These are phyloP conservation scores for Monosporascus sp. DNA, from an alignment of 2,329 filamentous ascomycete species.

Conservation along the genomic window DNA sequence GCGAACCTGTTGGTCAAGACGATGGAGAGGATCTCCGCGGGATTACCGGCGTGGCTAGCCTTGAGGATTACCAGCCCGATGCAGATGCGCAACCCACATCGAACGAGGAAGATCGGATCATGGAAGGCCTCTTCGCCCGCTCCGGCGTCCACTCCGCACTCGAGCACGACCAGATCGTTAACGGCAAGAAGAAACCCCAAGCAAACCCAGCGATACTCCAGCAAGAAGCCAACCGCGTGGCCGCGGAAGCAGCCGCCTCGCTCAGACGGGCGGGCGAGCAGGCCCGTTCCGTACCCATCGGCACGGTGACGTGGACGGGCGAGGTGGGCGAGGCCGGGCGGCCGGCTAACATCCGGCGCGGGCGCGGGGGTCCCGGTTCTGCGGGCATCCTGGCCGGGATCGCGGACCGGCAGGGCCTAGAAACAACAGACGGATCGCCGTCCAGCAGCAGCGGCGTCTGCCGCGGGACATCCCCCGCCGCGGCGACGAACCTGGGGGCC, in stretches of 20 bases:
- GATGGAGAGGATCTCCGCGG: constrained; percentile 24
- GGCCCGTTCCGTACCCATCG: constrained; percentile 68
- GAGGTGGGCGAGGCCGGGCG: constrained; percentile 72
- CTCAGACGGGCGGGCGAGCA: constrained; percentile 68
- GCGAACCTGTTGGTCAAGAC: constrained; percentile 11
- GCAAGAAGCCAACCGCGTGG: constrained; percentile 74
- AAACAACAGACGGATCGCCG: background rate
- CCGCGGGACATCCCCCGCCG: constrained; percentile 26
- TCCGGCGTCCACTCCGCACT: constrained; percentile 85
- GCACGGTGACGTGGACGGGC: constrained; percentile 91
- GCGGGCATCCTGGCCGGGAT: constrained; percentile 51
- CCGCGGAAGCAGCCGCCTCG: constrained; percentile 69
- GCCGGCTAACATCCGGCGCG: constrained; percentile 49
- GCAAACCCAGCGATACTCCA: constrained; percentile 76
- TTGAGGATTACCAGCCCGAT: constrained; percentile 33
- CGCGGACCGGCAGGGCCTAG: constrained; percentile 48
- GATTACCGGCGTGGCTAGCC: constrained; percentile 27
- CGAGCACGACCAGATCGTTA: constrained; percentile 88
- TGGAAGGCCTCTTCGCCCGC: constrained; percentile 83
- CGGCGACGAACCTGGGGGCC: constrained; percentile 35
- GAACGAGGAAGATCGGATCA: constrained; percentile 67
- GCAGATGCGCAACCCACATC: constrained; percentile 41
- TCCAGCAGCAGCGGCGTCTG: constrained; percentile 25
- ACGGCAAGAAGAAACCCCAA: constrained; percentile 63
- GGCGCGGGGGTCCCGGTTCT: constrained; percentile 45